These are phyloP conservation scores for Phytophthora idaei DNA, from an alignment of 352 stramenopile genomes.

Conservation along the genomic window DNA sequence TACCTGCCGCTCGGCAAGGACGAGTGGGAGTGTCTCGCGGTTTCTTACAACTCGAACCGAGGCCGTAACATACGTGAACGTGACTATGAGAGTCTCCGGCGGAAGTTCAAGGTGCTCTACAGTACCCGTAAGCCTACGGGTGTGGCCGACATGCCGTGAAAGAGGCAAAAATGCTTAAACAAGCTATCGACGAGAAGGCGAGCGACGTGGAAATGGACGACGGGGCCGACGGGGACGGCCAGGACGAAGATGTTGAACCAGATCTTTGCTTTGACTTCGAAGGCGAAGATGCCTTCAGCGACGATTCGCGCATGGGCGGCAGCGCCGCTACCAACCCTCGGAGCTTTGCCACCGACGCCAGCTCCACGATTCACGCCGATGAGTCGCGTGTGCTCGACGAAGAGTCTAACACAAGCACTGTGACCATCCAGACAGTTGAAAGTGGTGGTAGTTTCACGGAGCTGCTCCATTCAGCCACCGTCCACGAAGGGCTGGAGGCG, in stretches of 20 bases:
- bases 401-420: too few relatives aligned
- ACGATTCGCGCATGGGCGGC: background rate
- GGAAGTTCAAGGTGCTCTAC: constrained; percentile 2
- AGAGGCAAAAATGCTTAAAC: too few relatives aligned
- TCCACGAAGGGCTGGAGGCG: background rate
- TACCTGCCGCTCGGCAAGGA: too few relatives aligned
- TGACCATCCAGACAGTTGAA: too few relatives aligned
- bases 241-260: too few relatives aligned
- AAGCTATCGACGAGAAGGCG: background rate
- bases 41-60: background rate
- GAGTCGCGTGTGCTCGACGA: too few relatives aligned
- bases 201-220: constrained; percentile 8
- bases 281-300: background rate
- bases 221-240: background rate
- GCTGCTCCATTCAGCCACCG: background rate
- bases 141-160: background rate
- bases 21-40: too few relatives aligned
- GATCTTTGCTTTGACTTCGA: constrained; percentile 3
- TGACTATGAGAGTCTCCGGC: constrained; percentile 2
- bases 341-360: background rate
- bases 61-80: background rate
- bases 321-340: too few relatives aligned
- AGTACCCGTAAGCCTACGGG: background rate
- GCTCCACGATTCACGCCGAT: too few relatives aligned
- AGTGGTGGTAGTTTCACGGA: too few relatives aligned